phyloP scores from a whole-genome alignment of 805 yeast genomes.

The Pichia occidentalis region DNA sequence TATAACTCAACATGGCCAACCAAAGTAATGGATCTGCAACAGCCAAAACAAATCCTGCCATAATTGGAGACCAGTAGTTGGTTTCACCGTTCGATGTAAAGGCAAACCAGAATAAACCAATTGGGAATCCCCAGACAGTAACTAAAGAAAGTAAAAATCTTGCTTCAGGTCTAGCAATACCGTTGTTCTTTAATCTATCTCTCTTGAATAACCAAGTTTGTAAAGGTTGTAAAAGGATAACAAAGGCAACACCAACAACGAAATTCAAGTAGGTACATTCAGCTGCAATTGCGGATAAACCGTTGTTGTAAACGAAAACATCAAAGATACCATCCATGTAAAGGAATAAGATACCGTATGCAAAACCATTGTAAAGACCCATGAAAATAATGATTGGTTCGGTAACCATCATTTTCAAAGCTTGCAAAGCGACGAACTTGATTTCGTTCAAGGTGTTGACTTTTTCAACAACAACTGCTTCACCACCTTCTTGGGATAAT shows the following conservation, averaged over 20 bases:
- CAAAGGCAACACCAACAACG: constrained; percentile 30
- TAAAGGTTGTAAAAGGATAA: constrained; percentile 26
- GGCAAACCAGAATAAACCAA: constrained; percentile 31
- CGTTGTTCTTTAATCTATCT: constrained; percentile 28
- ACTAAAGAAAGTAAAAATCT: constrained; percentile 29
- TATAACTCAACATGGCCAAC: constrained; percentile 32
- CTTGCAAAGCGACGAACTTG: constrained; percentile 27
- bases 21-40: constrained; percentile 31
- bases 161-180: constrained; percentile 31
- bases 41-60: constrained; percentile 30
- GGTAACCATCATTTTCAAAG: constrained; percentile 30
- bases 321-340: constrained; percentile 32
- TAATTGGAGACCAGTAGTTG: constrained; percentile 31
- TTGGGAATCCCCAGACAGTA: constrained; percentile 33
- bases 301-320: constrained; percentile 31
- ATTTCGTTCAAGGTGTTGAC: constrained; percentile 25
- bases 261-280: constrained; percentile 31
- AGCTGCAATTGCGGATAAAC: constrained; percentile 27
- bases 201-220: constrained; percentile 29
- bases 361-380: constrained; percentile 32
- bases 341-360: constrained; percentile 31
- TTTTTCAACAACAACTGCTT: constrained; percentile 23
- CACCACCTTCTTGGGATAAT: constrained; percentile 14
- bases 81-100: constrained; percentile 29
- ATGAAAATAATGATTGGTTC: constrained; percentile 32